Conservation (phyloP, 129 eudicot genomes). For the Flaveria trinervia region DNA sequence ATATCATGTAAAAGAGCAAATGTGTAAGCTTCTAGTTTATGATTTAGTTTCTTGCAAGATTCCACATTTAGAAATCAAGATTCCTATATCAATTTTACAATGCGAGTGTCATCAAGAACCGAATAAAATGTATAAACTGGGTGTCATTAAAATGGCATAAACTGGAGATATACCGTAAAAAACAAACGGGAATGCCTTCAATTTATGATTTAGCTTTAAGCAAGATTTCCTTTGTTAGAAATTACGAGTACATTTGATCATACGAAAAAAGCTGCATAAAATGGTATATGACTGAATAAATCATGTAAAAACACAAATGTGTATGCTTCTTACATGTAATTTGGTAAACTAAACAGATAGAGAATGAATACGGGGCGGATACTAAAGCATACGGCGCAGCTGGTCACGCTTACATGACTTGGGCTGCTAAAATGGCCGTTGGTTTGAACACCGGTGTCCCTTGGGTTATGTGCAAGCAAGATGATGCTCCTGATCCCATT, state of each 20-base stretch:
- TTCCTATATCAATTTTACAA: too few relatives aligned
- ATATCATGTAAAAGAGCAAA: too few relatives aligned
- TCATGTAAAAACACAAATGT: neutral
- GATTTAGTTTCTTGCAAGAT: too few relatives aligned
- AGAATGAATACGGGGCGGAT: slow-evolving; percentile 87
- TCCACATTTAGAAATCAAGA: too few relatives aligned
- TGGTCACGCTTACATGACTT: slow-evolving; percentile 71
- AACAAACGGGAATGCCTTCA: neutral
- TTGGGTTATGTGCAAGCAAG: slow-evolving; percentile 98
- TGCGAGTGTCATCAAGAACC: too few relatives aligned
- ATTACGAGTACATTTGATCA: neutral
- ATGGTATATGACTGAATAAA: neutral
- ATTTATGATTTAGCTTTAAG: neutral
- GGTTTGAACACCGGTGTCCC: slow-evolving; percentile 83
- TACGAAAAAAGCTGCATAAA: neutral
- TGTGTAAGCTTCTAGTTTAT: too few relatives aligned
- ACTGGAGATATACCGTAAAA: too few relatives aligned
- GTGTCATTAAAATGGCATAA: too few relatives aligned
- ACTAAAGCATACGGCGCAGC: slow-evolving; percentile 63
- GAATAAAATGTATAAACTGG: too few relatives aligned
- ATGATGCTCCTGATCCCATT: slow-evolving; percentile 97
- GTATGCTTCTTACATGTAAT: neutral
- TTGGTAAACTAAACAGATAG: slow-evolving; percentile 57
- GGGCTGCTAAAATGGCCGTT: slow-evolving; percentile 98
- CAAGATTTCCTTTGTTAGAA: neutral